Evolutionary conservation across 495 filamentous ascomycete species (phyloP), one percentile per base, ranked within the genome.

Genomic region (Annulohypoxylon moriforme): DNA sequence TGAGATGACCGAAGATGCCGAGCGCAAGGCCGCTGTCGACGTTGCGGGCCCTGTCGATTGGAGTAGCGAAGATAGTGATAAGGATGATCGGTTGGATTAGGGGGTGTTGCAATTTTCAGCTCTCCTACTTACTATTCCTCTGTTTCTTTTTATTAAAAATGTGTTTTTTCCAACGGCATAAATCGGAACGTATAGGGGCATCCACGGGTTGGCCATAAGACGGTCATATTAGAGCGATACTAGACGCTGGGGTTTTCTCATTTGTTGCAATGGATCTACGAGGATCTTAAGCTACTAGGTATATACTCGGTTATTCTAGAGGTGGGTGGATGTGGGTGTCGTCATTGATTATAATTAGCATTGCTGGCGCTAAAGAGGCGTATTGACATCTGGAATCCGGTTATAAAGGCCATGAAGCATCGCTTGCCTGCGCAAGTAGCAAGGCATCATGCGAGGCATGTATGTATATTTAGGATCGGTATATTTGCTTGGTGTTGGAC

Each of bases 1-100:
- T 38, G 96, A 98, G 84, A 92, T 97, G 90, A 86, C 88, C 16
- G 93, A 97, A 81, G 94, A 97, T 68, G 88, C 89, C 68, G 81
- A 72, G 33, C 64, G 64, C 40, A 73, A 74, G 53, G 64, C 68
- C 7, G 60, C 63, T 13, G 66, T 64, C 4, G 71, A 69, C 33
- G 57, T 47, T 11, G 49, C 50, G 1, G 59, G 53, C 0, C 65
- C 65, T 0, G 42, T 69, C 4, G 71, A 73, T 36, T 76, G 68
- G 71, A 73, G 71, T 31, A 74, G 71, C 36, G 75, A 76, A 7
- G 75, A 76, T 25, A 71, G 67, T 13, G 74, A 76, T 42, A 73
- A 73, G 42, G 65, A 66, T 33, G 60, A 66, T 36, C 71, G 71
- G 18, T 20, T 71, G 24, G 68, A 71, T 27, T 67, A 65, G 46